Percentiles rank a stretch among this genome's conserved stretches.
Conservation (phyloP, 129 eudicot species). For the Smallanthus sonchifolius region DNA sequence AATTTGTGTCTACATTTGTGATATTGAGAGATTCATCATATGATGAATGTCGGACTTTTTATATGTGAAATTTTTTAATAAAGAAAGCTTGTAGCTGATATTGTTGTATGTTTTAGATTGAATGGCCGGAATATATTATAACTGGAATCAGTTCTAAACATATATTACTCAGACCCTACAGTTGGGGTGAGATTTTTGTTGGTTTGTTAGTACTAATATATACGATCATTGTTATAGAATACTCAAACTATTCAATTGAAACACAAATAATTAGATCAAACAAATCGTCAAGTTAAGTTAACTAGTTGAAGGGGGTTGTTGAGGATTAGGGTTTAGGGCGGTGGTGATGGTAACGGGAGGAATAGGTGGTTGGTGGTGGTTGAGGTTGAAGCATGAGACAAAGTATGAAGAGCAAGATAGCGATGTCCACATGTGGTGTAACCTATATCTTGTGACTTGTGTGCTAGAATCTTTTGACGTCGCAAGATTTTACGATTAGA, state of each 20-base stretch:
- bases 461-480: neutral
- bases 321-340: too few relatives aligned
- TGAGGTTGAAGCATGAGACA: neutral
- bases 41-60: neutral
- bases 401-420: neutral
- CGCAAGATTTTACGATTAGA: neutral
- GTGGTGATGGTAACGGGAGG: too few relatives aligned
- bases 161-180: too few relatives aligned
- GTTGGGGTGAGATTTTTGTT: too few relatives aligned
- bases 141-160: neutral
- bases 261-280: too few relatives aligned
- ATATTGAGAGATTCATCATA: neutral
- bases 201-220: too few relatives aligned
- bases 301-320: too few relatives aligned
- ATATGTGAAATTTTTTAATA: neutral
- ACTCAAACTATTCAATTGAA: too few relatives aligned
- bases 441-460: neutral
- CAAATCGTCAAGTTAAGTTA: too few relatives aligned
- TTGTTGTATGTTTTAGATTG: neutral
- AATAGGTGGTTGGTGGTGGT: neutral
- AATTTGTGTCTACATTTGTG: neutral
- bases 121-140: neutral
- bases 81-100: neutral
- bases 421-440: neutral
- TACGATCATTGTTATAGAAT: too few relatives aligned